Evolutionary conservation across 371 early-diverging fungal species (phyloP), one percentile per base, ranked within the genome.

Genomic region (Syncephalastrum monosporum): DNA sequence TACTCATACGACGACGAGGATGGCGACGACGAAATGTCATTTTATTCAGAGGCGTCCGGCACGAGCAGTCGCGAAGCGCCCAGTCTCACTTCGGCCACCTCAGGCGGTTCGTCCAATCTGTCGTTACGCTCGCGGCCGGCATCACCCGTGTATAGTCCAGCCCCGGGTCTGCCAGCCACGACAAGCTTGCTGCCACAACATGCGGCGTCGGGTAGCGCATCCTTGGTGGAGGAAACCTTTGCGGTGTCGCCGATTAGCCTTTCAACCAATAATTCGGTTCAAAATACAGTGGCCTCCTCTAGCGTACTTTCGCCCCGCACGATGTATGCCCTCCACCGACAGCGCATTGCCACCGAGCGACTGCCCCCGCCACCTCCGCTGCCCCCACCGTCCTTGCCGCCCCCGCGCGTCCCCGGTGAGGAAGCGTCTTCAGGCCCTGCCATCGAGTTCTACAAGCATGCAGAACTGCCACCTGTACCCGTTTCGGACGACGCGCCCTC

Each of bases 81-180:
- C 7, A 73, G 74, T 24, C 61, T 73, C 4, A 67, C 65, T 24
- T 73, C 74, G 4, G 61, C 67, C 41, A 61, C 60, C 7, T 63
- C 67, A 2, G 52, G 63, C 1, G 64, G 65, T 1, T 63, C 74
- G 1, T 63, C 65, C 12, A 53, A 58, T 38, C 56, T 57, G 21
- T 64, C 64, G 7, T 55, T 74, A 15, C 68, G 62, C 23, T 74
- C 74, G 1, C 53, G 71, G 51, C 74, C 74, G 3, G 64, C 71
- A 3, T 71, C 71, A 5, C 71, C 71, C 19, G 74, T 64, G 14
- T 67, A 65, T 43, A 71, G 68, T 42, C 63, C 66, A 21, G 74
- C 71, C 1, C 74, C 74, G 13, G 74, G 71, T 0, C 55, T 74
- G 29, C 74, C 74, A n/a, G 71, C 71, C 7, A 64, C 74, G 1